These are phyloP conservation scores for Venturiaceae sp. DNA, from an alignment of 2,329 filamentous ascomycete genomes.

Conservation along the genomic window DNA sequence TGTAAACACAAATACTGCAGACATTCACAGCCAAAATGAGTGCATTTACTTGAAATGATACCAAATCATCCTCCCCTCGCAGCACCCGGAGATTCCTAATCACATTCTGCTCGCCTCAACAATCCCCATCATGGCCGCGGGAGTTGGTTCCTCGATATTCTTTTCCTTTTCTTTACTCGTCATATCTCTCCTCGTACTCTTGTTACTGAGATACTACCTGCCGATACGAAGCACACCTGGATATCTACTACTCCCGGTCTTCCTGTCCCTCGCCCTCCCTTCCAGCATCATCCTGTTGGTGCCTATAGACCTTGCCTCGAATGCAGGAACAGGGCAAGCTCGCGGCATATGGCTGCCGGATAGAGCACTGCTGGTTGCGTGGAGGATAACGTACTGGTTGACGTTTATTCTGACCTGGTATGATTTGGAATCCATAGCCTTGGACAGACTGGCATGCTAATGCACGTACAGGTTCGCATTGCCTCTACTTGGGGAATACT, in stretches of 20 bases:
- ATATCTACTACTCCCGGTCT: slow-evolving; percentile 84
- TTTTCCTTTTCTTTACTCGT: slow-evolving; percentile 60
- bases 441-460: background rate
- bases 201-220: slow-evolving; percentile 82
- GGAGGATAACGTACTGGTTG: slow-evolving; percentile 95
- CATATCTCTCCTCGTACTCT: slow-evolving; percentile 67
- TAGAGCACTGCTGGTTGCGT: slow-evolving; percentile 70
- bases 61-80: background rate
- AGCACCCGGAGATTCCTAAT: background rate
- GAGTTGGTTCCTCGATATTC: slow-evolving; percentile 73
- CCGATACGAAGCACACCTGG: slow-evolving; percentile 83
- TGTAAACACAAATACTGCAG: background rate
- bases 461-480: slow-evolving; percentile 65
- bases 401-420: slow-evolving; percentile 93
- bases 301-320: slow-evolving; percentile 90
- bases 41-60: background rate
- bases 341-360: slow-evolving; percentile 83
- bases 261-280: slow-evolving; percentile 89
- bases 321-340: slow-evolving; percentile 56
- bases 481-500: slow-evolving; percentile 86
- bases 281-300: slow-evolving; percentile 86
- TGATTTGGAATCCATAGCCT: slow-evolving; percentile 14
- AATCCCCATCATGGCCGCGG: slow-evolving; percentile 35
- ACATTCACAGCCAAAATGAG: background rate
- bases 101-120: background rate